Percentiles rank a stretch among this genome's conserved stretches.
phyloP scores from a whole-genome alignment of 345 rosid species.

The Brassica carinata region DNA sequence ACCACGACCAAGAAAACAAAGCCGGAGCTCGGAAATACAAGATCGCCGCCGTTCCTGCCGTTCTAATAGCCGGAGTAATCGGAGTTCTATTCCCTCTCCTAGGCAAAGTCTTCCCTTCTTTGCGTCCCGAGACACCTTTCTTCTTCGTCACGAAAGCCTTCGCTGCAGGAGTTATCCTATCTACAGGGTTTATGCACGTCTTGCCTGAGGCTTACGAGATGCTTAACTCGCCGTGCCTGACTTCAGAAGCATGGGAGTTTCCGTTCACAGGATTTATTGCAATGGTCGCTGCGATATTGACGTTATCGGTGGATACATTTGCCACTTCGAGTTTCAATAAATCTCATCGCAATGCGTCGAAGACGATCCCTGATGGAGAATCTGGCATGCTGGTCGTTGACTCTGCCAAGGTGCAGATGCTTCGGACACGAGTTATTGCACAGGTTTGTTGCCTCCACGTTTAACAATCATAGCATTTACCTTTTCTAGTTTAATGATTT shows the following conservation, averaged over 20 bases:
- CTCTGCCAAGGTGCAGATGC: conserved; percentile 31
- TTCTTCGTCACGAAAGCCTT: conserved; percentile 53
- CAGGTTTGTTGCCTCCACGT: conserved; percentile 42
- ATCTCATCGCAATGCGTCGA: conserved; percentile 38
- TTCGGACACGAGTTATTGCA: conserved; percentile 52
- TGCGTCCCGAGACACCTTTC: conserved; percentile 39
- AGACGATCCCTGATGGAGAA: conserved; percentile 21
- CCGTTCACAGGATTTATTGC: conserved; percentile 54
- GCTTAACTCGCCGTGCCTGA: conserved; percentile 43
- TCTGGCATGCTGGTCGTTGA: conserved; percentile 18
- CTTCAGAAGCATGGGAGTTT: conserved; percentile 45
- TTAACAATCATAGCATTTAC: not conserved
- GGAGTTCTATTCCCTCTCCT: conserved; percentile 40
- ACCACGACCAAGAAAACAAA: conserved; percentile 26
- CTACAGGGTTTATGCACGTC: conserved; percentile 51
- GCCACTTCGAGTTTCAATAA: conserved; percentile 48
- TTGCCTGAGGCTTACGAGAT: conserved; percentile 49
- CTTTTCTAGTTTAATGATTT: not conserved
- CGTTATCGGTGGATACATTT: conserved; percentile 46
- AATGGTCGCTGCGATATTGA: conserved; percentile 48
- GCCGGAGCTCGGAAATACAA: conserved; percentile 39
- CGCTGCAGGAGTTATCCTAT: conserved; percentile 53
- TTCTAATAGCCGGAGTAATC: conserved; percentile 25
- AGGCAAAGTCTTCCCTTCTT: conserved; percentile 37
- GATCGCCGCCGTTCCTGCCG: conserved; percentile 33